These are phyloP conservation scores for Brassica balearica DNA, from an alignment of 441 rosid species.

Conservation along the genomic window DNA sequence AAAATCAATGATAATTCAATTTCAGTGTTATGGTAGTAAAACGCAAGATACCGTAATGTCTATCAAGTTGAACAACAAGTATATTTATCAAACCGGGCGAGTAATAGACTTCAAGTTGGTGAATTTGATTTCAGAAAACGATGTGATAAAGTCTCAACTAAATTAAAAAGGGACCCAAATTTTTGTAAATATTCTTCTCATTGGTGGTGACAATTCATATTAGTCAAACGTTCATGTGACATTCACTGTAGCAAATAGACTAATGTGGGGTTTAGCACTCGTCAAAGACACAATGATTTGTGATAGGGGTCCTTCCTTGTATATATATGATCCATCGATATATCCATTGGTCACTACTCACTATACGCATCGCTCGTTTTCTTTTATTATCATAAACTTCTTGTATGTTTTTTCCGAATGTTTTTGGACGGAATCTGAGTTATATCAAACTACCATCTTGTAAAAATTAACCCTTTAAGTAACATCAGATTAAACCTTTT, in stretches of 20 bases:
- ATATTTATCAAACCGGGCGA: not conserved
- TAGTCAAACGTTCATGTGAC: constrained; percentile 32
- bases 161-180: not conserved
- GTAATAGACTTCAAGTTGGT: not conserved
- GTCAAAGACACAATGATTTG: constrained; percentile 34
- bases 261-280: constrained; percentile 22
- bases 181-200: constrained; percentile 15
- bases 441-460: not conserved
- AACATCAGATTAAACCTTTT: not conserved
- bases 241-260: constrained; percentile 22
- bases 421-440: constrained; percentile 15
- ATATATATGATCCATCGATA: constrained; percentile 2
- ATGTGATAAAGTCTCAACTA: not conserved
- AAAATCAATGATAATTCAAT: not conserved
- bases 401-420: not conserved
- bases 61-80: not conserved
- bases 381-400: constrained; percentile 14
- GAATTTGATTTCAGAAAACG: not conserved
- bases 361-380: constrained; percentile 23
- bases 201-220: constrained; percentile 39
- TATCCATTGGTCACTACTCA: constrained; percentile 18
- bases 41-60: not conserved
- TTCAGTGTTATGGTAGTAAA: not conserved
- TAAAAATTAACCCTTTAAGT: not conserved
- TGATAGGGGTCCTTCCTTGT: constrained; percentile 10